A percentile compares a stretch with the other conserved stretches of the same genome.
These are phyloP conservation scores for Rhodosorus marinus DNA, from an alignment of 23 red algal genomes.

Conservation along the genomic window DNA sequence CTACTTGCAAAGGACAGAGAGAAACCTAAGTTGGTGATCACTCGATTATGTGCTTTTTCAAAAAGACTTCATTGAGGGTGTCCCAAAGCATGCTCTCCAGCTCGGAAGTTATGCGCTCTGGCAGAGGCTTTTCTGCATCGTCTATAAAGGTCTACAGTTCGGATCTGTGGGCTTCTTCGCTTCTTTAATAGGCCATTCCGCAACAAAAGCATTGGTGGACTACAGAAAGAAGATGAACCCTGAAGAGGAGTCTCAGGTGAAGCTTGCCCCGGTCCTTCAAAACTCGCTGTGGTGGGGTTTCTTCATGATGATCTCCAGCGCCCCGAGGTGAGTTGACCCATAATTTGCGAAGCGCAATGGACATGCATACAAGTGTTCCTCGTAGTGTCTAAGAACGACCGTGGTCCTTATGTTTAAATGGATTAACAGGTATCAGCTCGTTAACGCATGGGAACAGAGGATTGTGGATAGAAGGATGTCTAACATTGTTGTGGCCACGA, in stretches of 20 bases:
- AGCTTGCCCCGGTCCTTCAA: constrained; percentile 50
- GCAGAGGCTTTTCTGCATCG: constrained; percentile 20
- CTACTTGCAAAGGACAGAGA: not conserved
- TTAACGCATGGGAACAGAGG: constrained; percentile 35
- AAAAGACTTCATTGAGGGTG: constrained; percentile 1
- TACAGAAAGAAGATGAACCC: constrained; percentile 1
- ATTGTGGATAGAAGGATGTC: constrained; percentile 18
- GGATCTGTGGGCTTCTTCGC: constrained; percentile 53
- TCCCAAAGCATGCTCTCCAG: constrained; percentile 51
- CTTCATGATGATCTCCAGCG: constrained; percentile 15
- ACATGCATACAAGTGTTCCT: no score
- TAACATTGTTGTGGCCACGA: constrained; percentile 15
- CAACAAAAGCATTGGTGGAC: constrained; percentile 49
- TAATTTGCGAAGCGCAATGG: not conserved
- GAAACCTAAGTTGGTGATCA: no score
- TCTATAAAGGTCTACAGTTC: constrained; percentile 75
- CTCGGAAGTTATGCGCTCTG: constrained; percentile 13
- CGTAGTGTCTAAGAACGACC: no score
- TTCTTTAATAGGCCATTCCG: constrained; percentile 62
- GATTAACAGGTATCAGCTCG: constrained; percentile 1
- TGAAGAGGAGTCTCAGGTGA: constrained; percentile 3
- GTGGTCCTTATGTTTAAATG: no score
- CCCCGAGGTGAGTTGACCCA: no score
- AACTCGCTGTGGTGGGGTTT: constrained; percentile 25
- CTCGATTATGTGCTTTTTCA: no score